phyloP scores from a whole-genome alignment of 2,329 filamentous ascomycete species.

The Ophiostoma piceae region DNA sequence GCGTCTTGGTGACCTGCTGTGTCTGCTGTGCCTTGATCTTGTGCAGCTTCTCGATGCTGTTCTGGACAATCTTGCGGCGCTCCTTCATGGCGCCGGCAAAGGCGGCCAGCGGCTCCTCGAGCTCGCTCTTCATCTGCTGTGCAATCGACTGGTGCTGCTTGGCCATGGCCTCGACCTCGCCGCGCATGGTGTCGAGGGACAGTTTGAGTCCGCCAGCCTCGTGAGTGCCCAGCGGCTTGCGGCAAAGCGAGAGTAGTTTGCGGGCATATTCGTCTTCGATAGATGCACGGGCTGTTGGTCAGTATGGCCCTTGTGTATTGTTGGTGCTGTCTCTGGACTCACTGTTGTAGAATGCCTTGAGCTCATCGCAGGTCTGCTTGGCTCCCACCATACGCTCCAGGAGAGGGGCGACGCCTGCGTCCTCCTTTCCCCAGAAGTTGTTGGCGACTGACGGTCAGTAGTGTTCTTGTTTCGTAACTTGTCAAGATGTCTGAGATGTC shows the following conservation, averaged over 20 bases:
- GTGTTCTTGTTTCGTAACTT: background rate
- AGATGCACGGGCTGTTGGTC: constrained; percentile 65
- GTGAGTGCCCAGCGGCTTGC: constrained; percentile 82
- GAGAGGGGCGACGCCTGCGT: constrained; percentile 87
- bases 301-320: background rate
- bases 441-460: constrained; percentile 68
- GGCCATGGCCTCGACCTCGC: constrained; percentile 86
- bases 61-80: constrained; percentile 90
- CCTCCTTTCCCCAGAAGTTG: constrained; percentile 99
- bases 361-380: constrained; percentile 89
- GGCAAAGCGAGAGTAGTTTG: constrained; percentile 77
- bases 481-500: background rate
- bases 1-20: constrained; percentile 78
- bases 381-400: constrained; percentile 91
- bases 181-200: constrained; percentile 81
- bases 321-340: constrained; percentile 26
- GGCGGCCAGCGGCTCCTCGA: constrained; percentile 87
- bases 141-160: constrained; percentile 91
- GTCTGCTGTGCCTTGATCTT: constrained; percentile 94
- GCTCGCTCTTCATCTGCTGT: constrained; percentile 87
- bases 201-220: constrained; percentile 77
- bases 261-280: constrained; percentile 96
- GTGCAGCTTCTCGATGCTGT: constrained; percentile 85
- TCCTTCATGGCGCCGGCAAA: constrained; percentile 97
- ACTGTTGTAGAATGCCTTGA: constrained; percentile 86